A percentile compares a stretch with the other conserved stretches of the same genome.
Evolutionary conservation across 2,329 filamentous ascomycete genomes (phyloP).

Genomic region (Hymenoscyphus repandus): DNA sequence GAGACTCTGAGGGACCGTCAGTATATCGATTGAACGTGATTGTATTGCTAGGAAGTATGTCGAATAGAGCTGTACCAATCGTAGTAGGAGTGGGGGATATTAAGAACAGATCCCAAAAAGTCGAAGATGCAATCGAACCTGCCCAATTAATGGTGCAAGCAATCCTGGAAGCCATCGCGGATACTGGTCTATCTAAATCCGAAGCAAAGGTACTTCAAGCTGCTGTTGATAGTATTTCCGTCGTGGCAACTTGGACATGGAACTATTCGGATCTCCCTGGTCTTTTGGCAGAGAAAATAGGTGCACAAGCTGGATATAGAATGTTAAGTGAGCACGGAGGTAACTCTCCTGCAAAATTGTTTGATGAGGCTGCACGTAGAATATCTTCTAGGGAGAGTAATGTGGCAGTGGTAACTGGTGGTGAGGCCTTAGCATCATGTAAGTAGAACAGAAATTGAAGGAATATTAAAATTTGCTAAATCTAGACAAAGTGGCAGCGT

Average conservation of each 20-base stretch:
- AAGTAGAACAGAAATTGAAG: slow-evolving; percentile 16
- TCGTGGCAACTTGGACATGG: slow-evolving; percentile 63
- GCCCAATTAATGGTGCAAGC: slow-evolving; percentile 53
- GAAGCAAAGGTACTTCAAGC: slow-evolving; percentile 34
- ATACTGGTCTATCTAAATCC: slow-evolving; percentile 37
- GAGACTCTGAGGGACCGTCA: no score
- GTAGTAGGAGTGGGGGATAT: slow-evolving; percentile 60
- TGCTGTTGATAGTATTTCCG: slow-evolving; percentile 51
- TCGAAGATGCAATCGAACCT: slow-evolving; percentile 53
- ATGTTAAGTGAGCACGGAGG: slow-evolving; percentile 55
- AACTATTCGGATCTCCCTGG: slow-evolving; percentile 54
- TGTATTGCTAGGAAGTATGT: background rate
- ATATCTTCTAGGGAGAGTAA: slow-evolving; percentile 48
- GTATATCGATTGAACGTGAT: no score
- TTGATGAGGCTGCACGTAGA: slow-evolving; percentile 58
- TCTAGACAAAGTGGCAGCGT: slow-evolving; percentile 42
- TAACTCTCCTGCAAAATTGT: slow-evolving; percentile 54
- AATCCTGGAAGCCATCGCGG: slow-evolving; percentile 45
- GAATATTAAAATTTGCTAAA: slow-evolving; percentile 28
- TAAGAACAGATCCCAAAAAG: slow-evolving; percentile 47
- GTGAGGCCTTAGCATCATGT: slow-evolving; percentile 59
- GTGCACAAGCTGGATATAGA: slow-evolving; percentile 41
- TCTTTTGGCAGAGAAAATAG: slow-evolving; percentile 45
- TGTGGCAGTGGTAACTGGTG: slow-evolving; percentile 56
- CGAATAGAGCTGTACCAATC: slow-evolving; percentile 38